Evolutionary conservation across 164 flowering plant species (phyloP).

Genomic region (Amborella trichopoda): DNA sequence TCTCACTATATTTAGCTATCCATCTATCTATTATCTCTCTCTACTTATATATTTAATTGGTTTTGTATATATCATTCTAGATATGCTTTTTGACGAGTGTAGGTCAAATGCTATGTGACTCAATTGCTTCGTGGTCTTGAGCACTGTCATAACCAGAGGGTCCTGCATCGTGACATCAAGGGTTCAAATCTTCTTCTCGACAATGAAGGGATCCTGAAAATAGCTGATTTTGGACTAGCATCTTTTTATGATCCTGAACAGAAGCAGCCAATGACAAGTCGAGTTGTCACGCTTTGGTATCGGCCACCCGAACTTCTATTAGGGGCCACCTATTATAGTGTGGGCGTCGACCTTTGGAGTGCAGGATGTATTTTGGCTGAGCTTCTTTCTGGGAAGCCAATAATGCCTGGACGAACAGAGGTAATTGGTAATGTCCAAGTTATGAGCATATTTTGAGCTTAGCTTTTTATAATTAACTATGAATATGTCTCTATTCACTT

Average conservation of each 20-base stretch:
- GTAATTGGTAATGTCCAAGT: slow-evolving; percentile 22
- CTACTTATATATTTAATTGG: too few relatives aligned
- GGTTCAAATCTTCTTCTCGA: slow-evolving; percentile 84
- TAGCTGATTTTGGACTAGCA: slow-evolving; percentile 93
- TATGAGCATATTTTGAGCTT: not conserved
- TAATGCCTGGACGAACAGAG: slow-evolving; percentile 95
- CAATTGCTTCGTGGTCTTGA: slow-evolving; percentile 82
- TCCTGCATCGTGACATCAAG: slow-evolving; percentile 89
- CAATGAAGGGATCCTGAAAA: slow-evolving; percentile 71
- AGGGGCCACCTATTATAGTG: slow-evolving; percentile 77
- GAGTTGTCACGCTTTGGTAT: slow-evolving; percentile 95
- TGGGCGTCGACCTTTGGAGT: slow-evolving; percentile 95
- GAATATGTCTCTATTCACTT: too few relatives aligned
- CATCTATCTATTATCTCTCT: too few relatives aligned
- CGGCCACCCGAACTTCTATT: slow-evolving; percentile 95
- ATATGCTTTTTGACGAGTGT: too few relatives aligned
- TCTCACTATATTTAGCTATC: too few relatives aligned
- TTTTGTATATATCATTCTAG: too few relatives aligned
- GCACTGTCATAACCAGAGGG: slow-evolving; percentile 76
- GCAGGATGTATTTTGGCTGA: slow-evolving; percentile 97
- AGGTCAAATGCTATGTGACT: slow-evolving; percentile 89
- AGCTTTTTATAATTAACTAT: not conserved
- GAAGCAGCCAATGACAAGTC: slow-evolving; percentile 76
- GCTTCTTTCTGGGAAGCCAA: slow-evolving; percentile 81
- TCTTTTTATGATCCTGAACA: slow-evolving; percentile 54